These are phyloP conservation scores for Plantago ovata DNA, from an alignment of 257 asterid genomes.

Conservation along the genomic window DNA sequence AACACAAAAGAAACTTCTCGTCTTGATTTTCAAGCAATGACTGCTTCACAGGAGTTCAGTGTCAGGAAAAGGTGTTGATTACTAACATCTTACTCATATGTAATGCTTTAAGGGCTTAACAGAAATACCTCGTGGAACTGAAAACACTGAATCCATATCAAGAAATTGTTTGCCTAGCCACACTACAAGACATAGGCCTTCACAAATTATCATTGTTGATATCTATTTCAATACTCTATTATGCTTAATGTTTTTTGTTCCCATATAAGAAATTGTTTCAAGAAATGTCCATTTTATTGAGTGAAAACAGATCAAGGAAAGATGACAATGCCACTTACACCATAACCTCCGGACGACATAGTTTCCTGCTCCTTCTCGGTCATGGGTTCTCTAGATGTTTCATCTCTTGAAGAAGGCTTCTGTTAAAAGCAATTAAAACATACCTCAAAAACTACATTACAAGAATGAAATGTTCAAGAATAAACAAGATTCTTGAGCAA, in stretches of 20 bases:
- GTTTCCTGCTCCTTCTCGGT: constrained; percentile 65
- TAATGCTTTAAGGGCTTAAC: too few relatives aligned
- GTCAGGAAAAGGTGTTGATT: too few relatives aligned
- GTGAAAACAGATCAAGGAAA: constrained; percentile 13
- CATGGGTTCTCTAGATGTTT: constrained; percentile 54
- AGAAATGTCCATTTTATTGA: constrained; percentile 1
- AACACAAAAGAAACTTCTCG: background rate
- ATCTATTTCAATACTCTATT: too few relatives aligned
- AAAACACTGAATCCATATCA: too few relatives aligned
- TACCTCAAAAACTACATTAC: background rate
- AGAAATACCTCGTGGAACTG: too few relatives aligned
- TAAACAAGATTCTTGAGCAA: background rate
- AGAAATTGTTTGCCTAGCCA: too few relatives aligned
- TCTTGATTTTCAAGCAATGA: background rate
- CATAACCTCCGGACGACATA: constrained; percentile 47
- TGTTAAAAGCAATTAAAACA: constrained; percentile 23
- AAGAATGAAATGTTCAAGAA: background rate
- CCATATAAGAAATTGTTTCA: background rate
- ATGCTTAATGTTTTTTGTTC: too few relatives aligned
- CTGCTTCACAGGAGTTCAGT: background rate
- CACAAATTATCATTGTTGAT: too few relatives aligned
- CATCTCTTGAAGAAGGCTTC: constrained; percentile 67
- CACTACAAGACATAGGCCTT: too few relatives aligned
- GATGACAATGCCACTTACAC: constrained; percentile 41
- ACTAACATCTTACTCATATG: too few relatives aligned